Evolutionary conservation across 352 stramenopile genomes (phyloP).

Genomic region (Phytophthora vignae): DNA sequence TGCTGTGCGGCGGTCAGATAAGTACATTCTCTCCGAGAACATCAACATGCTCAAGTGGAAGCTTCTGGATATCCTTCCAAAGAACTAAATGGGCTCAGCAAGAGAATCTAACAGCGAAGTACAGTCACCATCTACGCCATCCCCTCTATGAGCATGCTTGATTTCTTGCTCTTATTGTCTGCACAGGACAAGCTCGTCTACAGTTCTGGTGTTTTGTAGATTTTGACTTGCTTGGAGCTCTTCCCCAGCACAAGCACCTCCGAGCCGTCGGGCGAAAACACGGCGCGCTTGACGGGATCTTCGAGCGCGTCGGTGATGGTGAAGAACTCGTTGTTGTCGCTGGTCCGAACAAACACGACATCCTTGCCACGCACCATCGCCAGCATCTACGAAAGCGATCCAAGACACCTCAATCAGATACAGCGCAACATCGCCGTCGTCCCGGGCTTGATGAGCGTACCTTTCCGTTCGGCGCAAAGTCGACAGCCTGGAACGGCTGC

Average conservation of each 20-base stretch:
- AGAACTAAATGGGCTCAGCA: slow-evolving; percentile 27
- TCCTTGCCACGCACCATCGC: slow-evolving; percentile 59
- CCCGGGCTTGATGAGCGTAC: slow-evolving; percentile 28
- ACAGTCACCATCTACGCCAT: slow-evolving; percentile 23
- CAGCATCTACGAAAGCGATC: slow-evolving; percentile 49
- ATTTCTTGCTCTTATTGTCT: neutral
- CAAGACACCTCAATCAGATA: neutral
- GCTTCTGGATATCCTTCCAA: slow-evolving; percentile 59
- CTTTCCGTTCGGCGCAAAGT: slow-evolving; percentile 75
- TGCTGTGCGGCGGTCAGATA: slow-evolving; percentile 64
- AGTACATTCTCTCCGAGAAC: slow-evolving; percentile 68
- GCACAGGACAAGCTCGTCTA: slow-evolving; percentile 22
- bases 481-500: slow-evolving; percentile 65
- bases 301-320: slow-evolving; percentile 69
- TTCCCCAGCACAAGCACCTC: slow-evolving; percentile 79
- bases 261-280: slow-evolving; percentile 63
- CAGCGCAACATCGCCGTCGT: neutral
- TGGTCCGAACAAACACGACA: slow-evolving; percentile 67
- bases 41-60: slow-evolving; percentile 80
- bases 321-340: slow-evolving; percentile 56
- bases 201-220: slow-evolving; percentile 63
- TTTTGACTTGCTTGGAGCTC: slow-evolving; percentile 70
- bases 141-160: slow-evolving; percentile 13
- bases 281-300: slow-evolving; percentile 66
- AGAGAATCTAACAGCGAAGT: slow-evolving; percentile 23